Evolutionary conservation across 495 filamentous ascomycete species (phyloP), one percentile per base, ranked within the genome.

Genomic region (Pyrenopolyporus hunteri): DNA sequence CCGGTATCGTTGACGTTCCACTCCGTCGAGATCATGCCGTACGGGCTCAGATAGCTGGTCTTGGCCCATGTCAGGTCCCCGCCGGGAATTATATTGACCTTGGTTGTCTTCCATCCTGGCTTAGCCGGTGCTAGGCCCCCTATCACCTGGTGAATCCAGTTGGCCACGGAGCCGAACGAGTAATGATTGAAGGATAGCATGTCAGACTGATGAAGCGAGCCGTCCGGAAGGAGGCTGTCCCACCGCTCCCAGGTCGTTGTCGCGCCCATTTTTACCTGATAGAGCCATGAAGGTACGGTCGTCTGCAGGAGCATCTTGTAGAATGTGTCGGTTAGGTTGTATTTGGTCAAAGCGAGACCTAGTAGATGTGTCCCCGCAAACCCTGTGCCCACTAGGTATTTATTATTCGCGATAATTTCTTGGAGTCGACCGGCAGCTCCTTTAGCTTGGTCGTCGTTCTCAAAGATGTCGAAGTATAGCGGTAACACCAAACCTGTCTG

Each of bases 201-300:
- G 17, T 73, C 53, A 0, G 79, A 80, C 0, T 80, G 74, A 47
- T 85, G 84, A 4, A 84, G 64, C 3, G 59, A 68, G 1, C 81
- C 81, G 57, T 84, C 74, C 0, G 75, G 73, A 2, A 81, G 65
- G 52, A 85, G 75, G 17, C 74, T 77, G 57, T 84, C 80, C 83
- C 83, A 84, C 1, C 83, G 73, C 61, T 85, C 81, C 82, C 81
- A 84, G 2, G 79, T 79, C 1, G 81, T 82, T 0, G 83, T 85
- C 0, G 74, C 80, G 23, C 75, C 76, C 75, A 82, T 78, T 1
- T 70, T 66, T 8, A 85, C 71, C 9, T 78, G 80, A 63, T 80
- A 83, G 42, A 84, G 60, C 81, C 81, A 83, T 4, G 71, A 79
- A 13, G 82, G 77, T 11, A 75, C 66, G 6, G 51, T 57, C 16